Percentiles rank a stretch among this genome's conserved stretches.
phyloP scores from a whole-genome alignment of 495 filamentous ascomycete species.

The Penicillium odoratum region DNA sequence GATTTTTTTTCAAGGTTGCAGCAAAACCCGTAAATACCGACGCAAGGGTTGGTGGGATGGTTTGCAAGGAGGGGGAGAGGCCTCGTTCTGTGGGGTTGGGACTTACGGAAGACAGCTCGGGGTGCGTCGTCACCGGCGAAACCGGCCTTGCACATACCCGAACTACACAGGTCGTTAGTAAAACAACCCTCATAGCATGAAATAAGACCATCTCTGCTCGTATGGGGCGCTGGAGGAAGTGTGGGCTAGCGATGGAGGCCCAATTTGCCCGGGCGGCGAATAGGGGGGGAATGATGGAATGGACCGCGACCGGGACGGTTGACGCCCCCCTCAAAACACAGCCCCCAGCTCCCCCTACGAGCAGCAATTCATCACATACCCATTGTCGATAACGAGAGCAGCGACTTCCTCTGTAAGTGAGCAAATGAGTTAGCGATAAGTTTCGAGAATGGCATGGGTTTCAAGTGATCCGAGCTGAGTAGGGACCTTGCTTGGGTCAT shows the following conservation, averaged over 20 bases:
- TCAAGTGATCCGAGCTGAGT: not conserved
- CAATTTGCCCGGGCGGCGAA: conserved; percentile 18
- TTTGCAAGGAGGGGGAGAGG: conserved; percentile 20
- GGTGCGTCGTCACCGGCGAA: conserved; percentile 99
- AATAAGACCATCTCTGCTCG: conserved; percentile 1
- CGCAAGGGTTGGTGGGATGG: conserved; percentile 33
- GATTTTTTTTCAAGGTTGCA: not conserved
- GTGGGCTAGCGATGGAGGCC: conserved; percentile 20
- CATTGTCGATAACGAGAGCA: conserved; percentile 99
- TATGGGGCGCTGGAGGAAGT: conserved; percentile 7
- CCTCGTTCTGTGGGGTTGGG: conserved; percentile 26
- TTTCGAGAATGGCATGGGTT: not conserved
- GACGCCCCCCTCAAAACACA: conserved; percentile 21
- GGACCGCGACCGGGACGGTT: conserved; percentile 31
- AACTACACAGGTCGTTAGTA: conserved; percentile 68
- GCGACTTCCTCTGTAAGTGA: conserved; percentile 91
- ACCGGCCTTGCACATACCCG: conserved; percentile 99
- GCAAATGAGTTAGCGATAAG: conserved; percentile 52
- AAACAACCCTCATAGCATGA: conserved; percentile 12
- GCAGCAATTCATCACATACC: conserved; percentile 63
- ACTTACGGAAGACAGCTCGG: conserved; percentile 99
- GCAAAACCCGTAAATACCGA: conserved; percentile 12
- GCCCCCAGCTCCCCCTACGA: conserved; percentile 23
- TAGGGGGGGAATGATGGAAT: conserved; percentile 19
- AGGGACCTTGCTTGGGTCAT: conserved; percentile 2